Base-by-base conservation (phyloP, 2,329 filamentous ascomycete species). In the Stagonosporopsis cucurbitacearum region DNA sequence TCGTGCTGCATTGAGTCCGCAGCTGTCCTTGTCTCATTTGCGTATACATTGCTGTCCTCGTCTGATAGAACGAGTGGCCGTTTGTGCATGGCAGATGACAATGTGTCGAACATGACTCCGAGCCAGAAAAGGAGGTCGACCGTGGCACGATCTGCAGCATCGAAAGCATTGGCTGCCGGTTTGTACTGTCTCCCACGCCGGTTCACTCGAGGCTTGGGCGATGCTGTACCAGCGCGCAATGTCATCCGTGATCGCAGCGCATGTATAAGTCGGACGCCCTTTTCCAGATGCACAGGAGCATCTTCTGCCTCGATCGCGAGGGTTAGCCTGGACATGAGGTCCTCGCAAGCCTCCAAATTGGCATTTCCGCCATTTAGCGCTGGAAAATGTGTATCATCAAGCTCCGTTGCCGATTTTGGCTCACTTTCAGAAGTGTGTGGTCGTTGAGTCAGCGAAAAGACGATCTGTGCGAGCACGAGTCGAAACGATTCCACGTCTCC, bases 91-190 rank as follows among this genome's bases (percentile, higher is more conserved):
- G 82, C 82, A 0, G 84, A 79, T 0, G 81, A 84, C 8, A 85
- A 69, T 0, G 83, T 86, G 62, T 86, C 84, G 43, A 84, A 82
- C 83, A 86, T 86, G 41, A 85, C 75, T 0, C 80, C 81, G 15
- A 86, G 72, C 84, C 84, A 86, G 63, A 82, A 86, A 2, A 86
- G 64, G 11, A 86, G 70, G 12, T 81, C 77, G 23, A 86, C 75
- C 0, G 84, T 85, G 11, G 78, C 72, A 17, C 72, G 70, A 67
- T 80, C 72, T 17, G 76, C 71, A 25, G 64, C 54, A 39, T 68
- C 71, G 12, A 77, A 61, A 6, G 58, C 56, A 26, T 65, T 63
- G 5, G 55, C 44, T 6, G 60, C 59, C n/a, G 54, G 44, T 6
- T 54, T 60, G 20, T 60, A 50, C 39, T 56, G 57, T 28, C 62